These are phyloP conservation scores for Strobilomyces dryophilus DNA, from an alignment of 768 basidiomycete species.

Conservation along the genomic window DNA sequence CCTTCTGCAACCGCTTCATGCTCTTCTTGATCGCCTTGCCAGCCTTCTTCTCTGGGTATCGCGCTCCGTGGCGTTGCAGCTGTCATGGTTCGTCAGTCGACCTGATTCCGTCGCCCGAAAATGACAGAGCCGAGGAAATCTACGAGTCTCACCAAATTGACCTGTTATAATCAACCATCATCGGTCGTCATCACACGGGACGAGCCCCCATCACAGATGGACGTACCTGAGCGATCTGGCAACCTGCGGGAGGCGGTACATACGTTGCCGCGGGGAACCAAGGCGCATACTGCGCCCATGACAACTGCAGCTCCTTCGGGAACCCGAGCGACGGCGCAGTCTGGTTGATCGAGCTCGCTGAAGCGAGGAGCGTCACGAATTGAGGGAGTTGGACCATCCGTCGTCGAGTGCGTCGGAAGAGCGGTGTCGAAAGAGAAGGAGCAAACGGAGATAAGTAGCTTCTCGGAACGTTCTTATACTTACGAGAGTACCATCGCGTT, in stretches of 20 bases:
- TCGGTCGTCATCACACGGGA: too few species aligned
- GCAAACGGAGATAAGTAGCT: too few species aligned
- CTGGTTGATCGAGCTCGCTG: background rate
- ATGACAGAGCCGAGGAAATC: background rate
- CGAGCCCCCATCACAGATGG: background rate
- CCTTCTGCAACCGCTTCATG: slow-evolving; percentile 50
- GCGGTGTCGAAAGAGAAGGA: too few species aligned
- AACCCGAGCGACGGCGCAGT: slow-evolving; percentile 10
- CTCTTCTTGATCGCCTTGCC: slow-evolving; percentile 39
- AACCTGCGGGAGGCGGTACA: slow-evolving; percentile 39
- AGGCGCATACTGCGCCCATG: slow-evolving; percentile 60
- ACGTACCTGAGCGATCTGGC: slow-evolving; percentile 50
- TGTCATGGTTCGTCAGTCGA: slow-evolving; percentile 22
- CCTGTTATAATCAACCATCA: too few species aligned
- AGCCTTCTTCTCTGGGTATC: slow-evolving; percentile 57
- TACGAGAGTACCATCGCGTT: too few species aligned
- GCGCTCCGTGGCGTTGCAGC: slow-evolving; percentile 76
- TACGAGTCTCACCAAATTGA: slow-evolving; percentile 13
- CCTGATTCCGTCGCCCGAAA: background rate
- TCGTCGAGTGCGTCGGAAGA: too few species aligned
- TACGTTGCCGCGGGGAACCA: slow-evolving; percentile 47
- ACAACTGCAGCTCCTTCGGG: slow-evolving; percentile 16
- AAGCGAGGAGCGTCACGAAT: background rate
- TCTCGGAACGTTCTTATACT: too few species aligned
- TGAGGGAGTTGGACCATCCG: background rate